Percentiles rank a stretch among this genome's conserved stretches.
Evolutionary conservation across 192 early-diverging fungal genomes (phyloP).

Genomic region (Linnemannia exigua): DNA sequence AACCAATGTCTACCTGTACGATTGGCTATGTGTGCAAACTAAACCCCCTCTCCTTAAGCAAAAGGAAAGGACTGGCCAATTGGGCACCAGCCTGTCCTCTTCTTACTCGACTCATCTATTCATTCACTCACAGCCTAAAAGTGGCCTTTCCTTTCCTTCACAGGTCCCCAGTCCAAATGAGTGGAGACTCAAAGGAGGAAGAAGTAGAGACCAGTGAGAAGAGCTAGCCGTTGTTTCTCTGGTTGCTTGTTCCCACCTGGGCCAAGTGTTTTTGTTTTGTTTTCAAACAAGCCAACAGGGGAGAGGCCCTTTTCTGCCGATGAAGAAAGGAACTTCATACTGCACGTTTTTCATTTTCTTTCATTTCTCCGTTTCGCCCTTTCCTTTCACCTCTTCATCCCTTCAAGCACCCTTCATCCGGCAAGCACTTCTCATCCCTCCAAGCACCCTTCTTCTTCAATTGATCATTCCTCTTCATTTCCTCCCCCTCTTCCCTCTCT

Average conservation of each 20-base stretch:
- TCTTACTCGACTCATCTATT: background rate
- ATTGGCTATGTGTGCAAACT: background rate
- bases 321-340: background rate
- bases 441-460: background rate
- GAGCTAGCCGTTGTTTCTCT: background rate
- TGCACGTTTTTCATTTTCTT: background rate
- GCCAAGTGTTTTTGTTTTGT: background rate
- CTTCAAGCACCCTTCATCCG: background rate
- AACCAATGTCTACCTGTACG: background rate
- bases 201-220: background rate
- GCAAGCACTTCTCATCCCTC: too few relatives aligned
- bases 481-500: background rate
- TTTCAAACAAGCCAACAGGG: background rate
- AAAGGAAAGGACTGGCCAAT: background rate
- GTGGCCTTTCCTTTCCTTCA: background rate
- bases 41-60: background rate
- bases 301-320: background rate
- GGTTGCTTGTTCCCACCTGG: background rate
- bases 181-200: background rate
- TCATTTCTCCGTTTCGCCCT: background rate
- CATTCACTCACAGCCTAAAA: background rate
- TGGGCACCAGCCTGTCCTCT: background rate
- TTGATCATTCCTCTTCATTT: background rate
- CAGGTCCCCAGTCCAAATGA: constrained; percentile 1
- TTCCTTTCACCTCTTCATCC: background rate